Evolutionary conservation across 2,329 filamentous ascomycete species (phyloP), one percentile per base, ranked within the genome.

Genomic region (Diaporthe vexans): DNA sequence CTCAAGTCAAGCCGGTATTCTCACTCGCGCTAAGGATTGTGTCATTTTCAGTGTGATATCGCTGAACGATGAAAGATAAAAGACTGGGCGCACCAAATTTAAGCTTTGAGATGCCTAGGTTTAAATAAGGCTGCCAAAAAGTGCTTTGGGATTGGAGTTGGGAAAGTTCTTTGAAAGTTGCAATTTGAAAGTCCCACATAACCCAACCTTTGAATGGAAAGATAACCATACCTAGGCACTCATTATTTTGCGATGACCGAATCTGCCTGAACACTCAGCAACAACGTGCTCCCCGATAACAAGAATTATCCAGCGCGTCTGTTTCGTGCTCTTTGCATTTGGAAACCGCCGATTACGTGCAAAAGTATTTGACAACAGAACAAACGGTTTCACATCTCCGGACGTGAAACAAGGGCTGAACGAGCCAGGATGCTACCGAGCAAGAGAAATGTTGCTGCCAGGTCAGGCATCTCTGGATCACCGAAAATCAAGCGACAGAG

Each of bases 401-500:
- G 15, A 17, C 2, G 21, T 7, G 7, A 19, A 56, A 21, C 3
- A 5, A 15, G 40, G 19, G 2, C 5, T 4, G 11, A 21, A 3
- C 11, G 29, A 35, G 10, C 24, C 7, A 70, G 33, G 1, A 58
- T 48, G 67, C 2, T 26, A 7, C 26, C 11, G 35, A 6, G 4
- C 37, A 70, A 58, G 52, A 70, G 52, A 11, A 58, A 58, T 10
- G 19, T 19, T 17, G 10, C 19, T 17, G 43, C 6, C 15, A 10
- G 37, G 10, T 35, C 37, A 35, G 37, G 1, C 17, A n/a, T 13
- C 24, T 57, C 37, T 9, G 29, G 56, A 58, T 58, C 52, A 11
- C 24, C 35, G 37, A 40, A 33, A 29, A 56, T 15, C 10, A 70
- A 70, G 37, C 52, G 24, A 48, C 52, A 70, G n/a, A 57, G 24